Evolutionary conservation across 2,329 filamentous ascomycete species (phyloP).

Genomic region (Microdochium trichocladiopsis): DNA sequence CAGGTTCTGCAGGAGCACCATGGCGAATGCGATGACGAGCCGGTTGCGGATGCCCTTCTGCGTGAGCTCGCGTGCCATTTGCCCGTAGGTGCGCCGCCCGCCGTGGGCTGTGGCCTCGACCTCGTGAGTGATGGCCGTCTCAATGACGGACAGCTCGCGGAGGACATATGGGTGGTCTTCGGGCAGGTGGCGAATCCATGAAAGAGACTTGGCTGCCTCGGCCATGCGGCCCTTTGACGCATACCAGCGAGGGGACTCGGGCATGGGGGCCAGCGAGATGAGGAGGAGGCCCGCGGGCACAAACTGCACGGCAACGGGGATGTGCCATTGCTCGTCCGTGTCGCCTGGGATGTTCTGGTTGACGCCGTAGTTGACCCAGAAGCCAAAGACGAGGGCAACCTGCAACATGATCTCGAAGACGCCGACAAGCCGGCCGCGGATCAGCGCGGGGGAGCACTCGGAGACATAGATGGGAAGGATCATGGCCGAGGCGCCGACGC

Average conservation of each 20-base stretch:
- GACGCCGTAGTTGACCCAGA: slow-evolving; percentile 36
- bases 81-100: slow-evolving; percentile 25
- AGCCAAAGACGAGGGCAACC: slow-evolving; percentile 43
- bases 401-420: slow-evolving; percentile 47
- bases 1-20: slow-evolving; percentile 48
- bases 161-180: slow-evolving; percentile 50
- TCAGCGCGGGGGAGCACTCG: slow-evolving; percentile 40
- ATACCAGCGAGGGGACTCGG: slow-evolving; percentile 54
- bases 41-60: slow-evolving; percentile 33
- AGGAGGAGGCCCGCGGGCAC: slow-evolving; percentile 46
- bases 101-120: slow-evolving; percentile 1
- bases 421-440: slow-evolving; percentile 46
- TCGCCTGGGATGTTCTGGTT: slow-evolving; percentile 19
- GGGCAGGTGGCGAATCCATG: slow-evolving; percentile 45
- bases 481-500: slow-evolving; percentile 33
- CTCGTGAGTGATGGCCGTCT: slow-evolving; percentile 34
- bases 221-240: slow-evolving; percentile 45
- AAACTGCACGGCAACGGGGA: slow-evolving; percentile 46
- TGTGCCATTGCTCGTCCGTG: slow-evolving; percentile 36
- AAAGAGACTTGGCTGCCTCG: slow-evolving; percentile 41
- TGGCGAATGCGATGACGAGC: slow-evolving; percentile 48
- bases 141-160: slow-evolving; percentile 54
- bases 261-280: slow-evolving; percentile 37
- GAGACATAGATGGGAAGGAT: slow-evolving; percentile 40
- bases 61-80: slow-evolving; percentile 32